A percentile compares a stretch with the other conserved stretches of the same genome.
Evolutionary conservation across 2,329 filamentous ascomycete species (phyloP).

Genomic region (Ascochyta clinopodiicola): DNA sequence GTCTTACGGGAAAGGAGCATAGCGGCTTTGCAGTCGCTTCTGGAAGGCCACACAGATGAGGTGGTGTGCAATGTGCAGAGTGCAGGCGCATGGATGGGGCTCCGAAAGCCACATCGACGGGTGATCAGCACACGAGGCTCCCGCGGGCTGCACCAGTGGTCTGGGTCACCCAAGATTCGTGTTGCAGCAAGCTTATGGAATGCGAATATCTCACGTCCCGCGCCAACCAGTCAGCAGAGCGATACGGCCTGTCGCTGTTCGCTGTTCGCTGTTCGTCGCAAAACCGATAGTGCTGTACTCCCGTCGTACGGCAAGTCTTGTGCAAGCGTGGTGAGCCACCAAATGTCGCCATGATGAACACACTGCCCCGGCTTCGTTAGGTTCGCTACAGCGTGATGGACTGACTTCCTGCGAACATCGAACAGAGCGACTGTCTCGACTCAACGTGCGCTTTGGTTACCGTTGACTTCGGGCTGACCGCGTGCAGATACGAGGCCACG

Average conservation of each 20-base stretch:
- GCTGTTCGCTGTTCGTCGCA: constrained; percentile 29
- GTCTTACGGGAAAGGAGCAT: constrained; percentile 2
- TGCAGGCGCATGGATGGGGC: constrained; percentile 33
- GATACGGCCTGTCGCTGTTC: constrained; percentile 21
- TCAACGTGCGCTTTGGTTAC: constrained; percentile 5
- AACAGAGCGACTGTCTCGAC: constrained; percentile 6
- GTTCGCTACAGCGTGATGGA: not conserved
- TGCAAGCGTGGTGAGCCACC: constrained; percentile 10
- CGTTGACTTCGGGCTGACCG: constrained; percentile 14
- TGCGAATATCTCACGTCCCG: constrained; percentile 19
- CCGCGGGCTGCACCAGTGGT: constrained; percentile 37
- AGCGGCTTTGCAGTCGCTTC: constrained; percentile 27
- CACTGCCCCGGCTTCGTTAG: not conserved
- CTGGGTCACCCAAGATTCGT: constrained; percentile 28
- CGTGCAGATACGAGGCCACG: constrained; percentile 6
- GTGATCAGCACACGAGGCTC: constrained; percentile 42
- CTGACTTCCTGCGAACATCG: not conserved
- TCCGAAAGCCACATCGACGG: constrained; percentile 45
- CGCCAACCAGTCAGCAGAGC: constrained; percentile 28
- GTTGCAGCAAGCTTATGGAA: constrained; percentile 13
- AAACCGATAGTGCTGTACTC: constrained; percentile 33
- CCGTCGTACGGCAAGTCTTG: constrained; percentile 21
- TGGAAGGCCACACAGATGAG: constrained; percentile 31
- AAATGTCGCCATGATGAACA: constrained; percentile 3
- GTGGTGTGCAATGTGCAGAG: constrained; percentile 23